These are phyloP conservation scores for Fusarium algeriense DNA, from an alignment of 2,329 filamentous ascomycete species.

Conservation along the genomic window DNA sequence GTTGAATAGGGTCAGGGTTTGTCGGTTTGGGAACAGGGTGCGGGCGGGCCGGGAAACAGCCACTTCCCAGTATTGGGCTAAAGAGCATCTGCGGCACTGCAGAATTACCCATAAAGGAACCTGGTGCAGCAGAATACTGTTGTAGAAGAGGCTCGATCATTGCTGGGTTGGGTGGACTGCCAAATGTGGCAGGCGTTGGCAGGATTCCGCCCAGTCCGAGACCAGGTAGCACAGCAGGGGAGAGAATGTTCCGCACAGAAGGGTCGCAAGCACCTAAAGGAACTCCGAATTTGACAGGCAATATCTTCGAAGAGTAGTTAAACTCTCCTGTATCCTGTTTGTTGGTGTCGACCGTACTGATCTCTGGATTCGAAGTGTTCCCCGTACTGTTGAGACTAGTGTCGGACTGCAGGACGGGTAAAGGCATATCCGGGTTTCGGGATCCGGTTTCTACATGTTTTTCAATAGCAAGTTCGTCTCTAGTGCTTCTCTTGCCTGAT, in stretches of 20 bases:
- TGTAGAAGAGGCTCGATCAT: constrained; percentile 8
- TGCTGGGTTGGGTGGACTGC: constrained; percentile 6
- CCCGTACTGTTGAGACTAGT: not conserved
- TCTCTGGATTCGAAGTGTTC: not conserved
- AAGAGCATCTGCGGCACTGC: constrained; percentile 3
- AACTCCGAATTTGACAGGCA: not conserved
- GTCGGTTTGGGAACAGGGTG: constrained; percentile 56
- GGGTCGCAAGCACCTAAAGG: not conserved
- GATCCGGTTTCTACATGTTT: not conserved
- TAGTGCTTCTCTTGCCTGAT: not conserved
- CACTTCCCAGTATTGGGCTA: constrained; percentile 4
- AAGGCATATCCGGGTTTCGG: not conserved
- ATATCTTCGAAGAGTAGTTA: not conserved
- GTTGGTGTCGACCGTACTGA: not conserved
- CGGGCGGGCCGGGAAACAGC: not conserved
- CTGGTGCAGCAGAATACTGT: constrained; percentile 1
- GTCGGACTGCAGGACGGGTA: not conserved
- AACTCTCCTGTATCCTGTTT: not conserved
- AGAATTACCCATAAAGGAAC: not conserved
- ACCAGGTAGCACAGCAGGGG: constrained; percentile 14
- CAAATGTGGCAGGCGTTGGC: not conserved
- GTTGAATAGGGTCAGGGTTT: constrained; percentile 55
- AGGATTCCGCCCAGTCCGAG: constrained; percentile 8
- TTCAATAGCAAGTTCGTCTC: not conserved
- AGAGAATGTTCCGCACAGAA: not conserved